Evolutionary conservation across 2,329 filamentous ascomycete genomes (phyloP), one percentile per base, ranked within the genome.

Genomic region (Daldinia sp.): DNA sequence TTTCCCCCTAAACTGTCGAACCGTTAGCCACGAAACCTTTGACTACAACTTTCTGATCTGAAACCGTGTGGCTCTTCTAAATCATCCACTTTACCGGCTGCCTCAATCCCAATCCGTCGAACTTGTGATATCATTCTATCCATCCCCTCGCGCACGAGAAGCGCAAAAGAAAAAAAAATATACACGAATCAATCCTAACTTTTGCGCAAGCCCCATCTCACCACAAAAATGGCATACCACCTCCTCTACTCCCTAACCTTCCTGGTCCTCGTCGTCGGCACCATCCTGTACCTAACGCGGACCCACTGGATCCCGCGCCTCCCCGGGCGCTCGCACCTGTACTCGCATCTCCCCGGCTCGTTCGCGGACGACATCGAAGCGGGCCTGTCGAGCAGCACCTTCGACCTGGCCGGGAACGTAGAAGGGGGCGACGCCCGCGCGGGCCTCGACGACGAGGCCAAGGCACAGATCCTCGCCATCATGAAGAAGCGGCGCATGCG

Each of bases 281-380:
- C 93, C 63, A 88, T 85, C 65, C 89, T 96, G 75, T 97, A 94
- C 86, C 83, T 96, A 73, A 95, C 92, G 64, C 93, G 95, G 74
- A 80, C 86, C 63, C 86, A 85, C 82, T 98, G 96, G 96, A 82
- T 91, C 50, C 90, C 88, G 63, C 84, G 88, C 73, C 81, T 97
- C 53, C 89, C 91, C 63, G 84, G 90, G 33, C 82, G 87, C 42
- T 79, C 82, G 23, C 78, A 91, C 79, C 81, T 93, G 74, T 98
- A 98, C 83, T 86, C 90, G 59, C 91, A 89, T 35, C 88, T 98
- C 0, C 93, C 93, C 0, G 85, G 63, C 53, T 90, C 88, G 56
- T 99, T 98, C 82, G 85, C 89, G 48, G 89, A 87, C 73, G 96
- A 99, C 81, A 90, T 96, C 65, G 95, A 98, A 80, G 90, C 92